phyloP scores from a whole-genome alignment of 2,329 filamentous ascomycete species.

The Exserohilum turcica region DNA sequence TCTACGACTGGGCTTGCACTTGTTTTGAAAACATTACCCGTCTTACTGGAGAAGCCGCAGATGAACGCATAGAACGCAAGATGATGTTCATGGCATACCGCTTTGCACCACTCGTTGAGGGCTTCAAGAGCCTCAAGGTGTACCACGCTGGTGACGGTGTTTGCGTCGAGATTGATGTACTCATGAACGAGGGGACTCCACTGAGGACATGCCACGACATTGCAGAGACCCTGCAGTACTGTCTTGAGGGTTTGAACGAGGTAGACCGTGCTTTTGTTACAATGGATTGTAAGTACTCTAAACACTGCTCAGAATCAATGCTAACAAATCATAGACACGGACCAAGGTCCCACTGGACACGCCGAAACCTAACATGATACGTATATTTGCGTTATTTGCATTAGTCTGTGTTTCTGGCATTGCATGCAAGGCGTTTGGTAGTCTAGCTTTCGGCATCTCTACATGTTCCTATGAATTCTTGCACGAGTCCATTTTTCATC shows the following conservation, averaged over 20 bases:
- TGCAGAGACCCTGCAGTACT: constrained; percentile 68
- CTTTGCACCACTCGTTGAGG: constrained; percentile 59
- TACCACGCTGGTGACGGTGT: constrained; percentile 68
- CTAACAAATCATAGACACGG: constrained; percentile 27
- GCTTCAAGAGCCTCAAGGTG: constrained; percentile 61
- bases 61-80: constrained; percentile 59
- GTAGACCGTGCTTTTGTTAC: constrained; percentile 60
- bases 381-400: neutral
- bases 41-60: constrained; percentile 63
- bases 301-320: neutral
- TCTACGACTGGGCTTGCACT: constrained; percentile 70
- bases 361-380: constrained; percentile 2
- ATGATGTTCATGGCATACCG: constrained; percentile 65
- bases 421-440: constrained; percentile 8
- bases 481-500: too few species aligned
- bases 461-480: neutral
- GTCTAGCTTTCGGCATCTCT: neutral
- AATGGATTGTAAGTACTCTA: constrained; percentile 53
- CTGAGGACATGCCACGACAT: constrained; percentile 63
- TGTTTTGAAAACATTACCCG: constrained; percentile 64
- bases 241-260: constrained; percentile 60
- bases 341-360: constrained; percentile 34
- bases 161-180: constrained; percentile 66
- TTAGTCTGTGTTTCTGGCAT: neutral
- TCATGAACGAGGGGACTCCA: constrained; percentile 60